A percentile compares a stretch with the other conserved stretches of the same genome.
Evolutionary conservation across 306 rosid genomes (phyloP).

Genomic region (Lagenaria siceraria): DNA sequence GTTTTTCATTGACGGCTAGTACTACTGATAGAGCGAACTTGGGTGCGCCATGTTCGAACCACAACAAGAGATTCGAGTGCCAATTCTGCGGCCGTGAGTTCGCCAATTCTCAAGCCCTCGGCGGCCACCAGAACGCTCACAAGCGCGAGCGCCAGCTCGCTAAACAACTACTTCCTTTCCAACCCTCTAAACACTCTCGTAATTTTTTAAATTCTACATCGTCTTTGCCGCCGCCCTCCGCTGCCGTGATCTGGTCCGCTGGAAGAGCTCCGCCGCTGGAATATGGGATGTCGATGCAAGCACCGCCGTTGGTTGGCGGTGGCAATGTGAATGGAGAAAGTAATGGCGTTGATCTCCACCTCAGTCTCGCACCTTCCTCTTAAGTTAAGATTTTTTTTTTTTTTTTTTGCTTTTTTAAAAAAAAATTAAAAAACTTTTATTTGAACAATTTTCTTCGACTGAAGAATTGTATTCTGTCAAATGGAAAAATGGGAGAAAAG

Average conservation of each 20-base stretch:
- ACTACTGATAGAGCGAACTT: background rate
- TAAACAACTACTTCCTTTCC: background rate
- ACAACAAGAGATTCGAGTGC: constrained; percentile 1
- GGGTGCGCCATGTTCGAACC: background rate
- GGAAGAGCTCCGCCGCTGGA: background rate
- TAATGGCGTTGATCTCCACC: constrained; percentile 2
- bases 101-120: constrained; percentile 7
- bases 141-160: constrained; percentile 3
- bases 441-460: no score
- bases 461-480: background rate
- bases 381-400: background rate
- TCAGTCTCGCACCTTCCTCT: background rate
- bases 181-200: background rate
- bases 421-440: no score
- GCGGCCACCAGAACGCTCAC: constrained; percentile 11
- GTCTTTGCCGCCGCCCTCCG: background rate
- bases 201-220: background rate
- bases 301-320: background rate
- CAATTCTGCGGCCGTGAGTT: constrained; percentile 5
- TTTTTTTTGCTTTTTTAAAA: background rate
- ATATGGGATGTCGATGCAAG: background rate
- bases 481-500: background rate
- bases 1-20: background rate
- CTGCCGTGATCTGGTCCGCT: background rate
- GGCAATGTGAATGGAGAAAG: background rate